Percentiles rank a stretch among this genome's conserved stretches.
phyloP scores from a whole-genome alignment of 129 eudicot species.

The Tagetes erecta region DNA sequence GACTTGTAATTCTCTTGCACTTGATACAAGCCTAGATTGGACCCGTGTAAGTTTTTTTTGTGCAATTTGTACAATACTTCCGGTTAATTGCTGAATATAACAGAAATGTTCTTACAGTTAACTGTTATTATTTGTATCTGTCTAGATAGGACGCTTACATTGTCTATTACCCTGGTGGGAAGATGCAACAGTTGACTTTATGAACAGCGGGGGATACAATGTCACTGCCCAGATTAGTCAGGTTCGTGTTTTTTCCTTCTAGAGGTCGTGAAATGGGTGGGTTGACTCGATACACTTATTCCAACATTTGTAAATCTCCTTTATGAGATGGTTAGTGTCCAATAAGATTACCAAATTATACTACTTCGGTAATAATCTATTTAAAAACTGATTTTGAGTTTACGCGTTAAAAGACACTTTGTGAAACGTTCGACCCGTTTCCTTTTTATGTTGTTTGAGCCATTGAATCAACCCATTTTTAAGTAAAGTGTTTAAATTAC shows the following conservation, averaged over 20 bases:
- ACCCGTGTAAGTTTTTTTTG: slow-evolving; percentile 55
- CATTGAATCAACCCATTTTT: not conserved
- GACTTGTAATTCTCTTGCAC: slow-evolving; percentile 50
- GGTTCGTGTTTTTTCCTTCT: slow-evolving; percentile 38
- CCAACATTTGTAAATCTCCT: not conserved
- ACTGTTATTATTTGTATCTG: not conserved
- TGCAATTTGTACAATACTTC: not conserved
- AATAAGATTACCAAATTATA: not conserved
- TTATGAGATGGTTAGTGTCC: not conserved
- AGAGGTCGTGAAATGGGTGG: not conserved
- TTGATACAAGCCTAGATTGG: slow-evolving; percentile 72
- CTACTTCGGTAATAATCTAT: not conserved
- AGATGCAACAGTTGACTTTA: slow-evolving; percentile 83
- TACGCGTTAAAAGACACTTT: not conserved
- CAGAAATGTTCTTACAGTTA: not conserved
- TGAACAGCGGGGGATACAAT: slow-evolving; percentile 88
- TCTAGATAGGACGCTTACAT: slow-evolving; percentile 87
- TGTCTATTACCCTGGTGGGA: slow-evolving; percentile 96
- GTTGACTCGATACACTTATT: not conserved
- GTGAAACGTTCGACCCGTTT: not conserved
- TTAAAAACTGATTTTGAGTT: not conserved
- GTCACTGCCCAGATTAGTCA: slow-evolving; percentile 57
- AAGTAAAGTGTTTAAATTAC: too few species aligned
- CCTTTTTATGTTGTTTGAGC: not conserved
- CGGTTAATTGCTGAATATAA: not conserved